phyloP scores from a whole-genome alignment of 805 yeast genomes.

The Barnettozyma siamensis region DNA sequence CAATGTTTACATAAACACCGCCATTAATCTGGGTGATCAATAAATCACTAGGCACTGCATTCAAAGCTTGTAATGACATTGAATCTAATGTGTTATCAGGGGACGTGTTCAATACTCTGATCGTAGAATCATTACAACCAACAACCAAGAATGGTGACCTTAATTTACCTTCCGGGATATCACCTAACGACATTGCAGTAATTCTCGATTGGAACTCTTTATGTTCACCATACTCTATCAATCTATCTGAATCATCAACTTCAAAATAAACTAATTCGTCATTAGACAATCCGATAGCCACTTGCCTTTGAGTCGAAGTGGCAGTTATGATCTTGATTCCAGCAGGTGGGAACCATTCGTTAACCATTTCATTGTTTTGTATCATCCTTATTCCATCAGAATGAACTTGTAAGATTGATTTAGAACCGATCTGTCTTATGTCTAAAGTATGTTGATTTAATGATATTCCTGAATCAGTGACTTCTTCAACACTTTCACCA shows the following conservation, averaged over 20 bases:
- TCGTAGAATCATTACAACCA: conserved; percentile 64
- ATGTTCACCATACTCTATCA: conserved; percentile 65
- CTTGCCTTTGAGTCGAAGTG: conserved; percentile 59
- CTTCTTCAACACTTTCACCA: conserved; percentile 77
- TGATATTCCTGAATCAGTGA: conserved; percentile 57
- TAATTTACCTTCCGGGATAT: conserved; percentile 39
- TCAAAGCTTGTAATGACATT: conserved; percentile 59
- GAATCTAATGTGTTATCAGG: conserved; percentile 54
- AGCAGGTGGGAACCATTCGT: conserved; percentile 79
- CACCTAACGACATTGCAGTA: conserved; percentile 41
- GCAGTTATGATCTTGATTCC: conserved; percentile 62
- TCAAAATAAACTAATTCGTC: conserved; percentile 81
- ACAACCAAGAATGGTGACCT: conserved; percentile 58
- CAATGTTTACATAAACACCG: conserved; percentile 55
- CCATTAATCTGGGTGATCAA: conserved; percentile 23
- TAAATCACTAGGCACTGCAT: conserved; percentile 40
- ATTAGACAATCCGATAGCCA: conserved; percentile 66
- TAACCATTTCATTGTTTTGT: conserved; percentile 17
- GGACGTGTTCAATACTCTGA: conserved; percentile 61
- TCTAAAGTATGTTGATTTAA: conserved; percentile 55
- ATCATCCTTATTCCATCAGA: conserved; percentile 63
- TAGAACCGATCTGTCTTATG: conserved; percentile 60
- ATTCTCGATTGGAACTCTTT: conserved; percentile 48
- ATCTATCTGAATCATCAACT: conserved; percentile 49
- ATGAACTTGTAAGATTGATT: conserved; percentile 68